Base-by-base conservation (phyloP, 306 rosid genomes). In the Cucumis hystrix region DNA sequence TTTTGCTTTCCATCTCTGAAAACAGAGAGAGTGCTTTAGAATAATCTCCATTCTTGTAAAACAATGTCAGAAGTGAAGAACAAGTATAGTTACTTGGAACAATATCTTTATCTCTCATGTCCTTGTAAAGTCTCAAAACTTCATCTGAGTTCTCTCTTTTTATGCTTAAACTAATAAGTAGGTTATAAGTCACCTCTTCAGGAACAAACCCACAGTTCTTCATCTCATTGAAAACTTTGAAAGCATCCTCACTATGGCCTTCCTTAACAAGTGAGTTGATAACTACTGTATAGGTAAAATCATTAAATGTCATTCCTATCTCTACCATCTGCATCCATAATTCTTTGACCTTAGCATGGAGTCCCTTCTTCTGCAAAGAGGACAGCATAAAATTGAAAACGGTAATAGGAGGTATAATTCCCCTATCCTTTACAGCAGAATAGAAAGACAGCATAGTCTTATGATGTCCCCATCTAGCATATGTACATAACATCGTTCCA, bases 391-490 rank as follows among this genome's bases (percentile, higher is more conserved):
- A 95, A 86, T 95, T 92, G 86, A 80, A 95, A 78, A 95, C 98
- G 18, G 96, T 51, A 78, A 86, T 87, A 55, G 98, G 74, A 35
- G 91, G 84, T 43, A 79, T 15, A 14, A 90, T 60, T 45, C 86
- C 89, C 87, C 97, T 85, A 28, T 92, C 90, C 49, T 83, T 84
- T 39, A 95, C 89, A 0, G 98, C 96, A 3, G 98, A 90, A 80
- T 92, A 92, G 80, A 95, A 92, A 9, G 97, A 82, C 55, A 95
- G 74, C 98, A 95, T 92, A 52, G 96, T 87, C 87, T 87, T 89
- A 77, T 91, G 89, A 70, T 87, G 96, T 52, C 97, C 98, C 98
- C 98, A 94, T 85, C 96, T 88, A 16, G 98, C 98, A 79, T 95
- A 95, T 4, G 96, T 84, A 80, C 98, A 95, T 37, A 95, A 87